Evolutionary conservation across 768 basidiomycete genomes (phyloP).

Genomic region (Boletus rubropictus): DNA sequence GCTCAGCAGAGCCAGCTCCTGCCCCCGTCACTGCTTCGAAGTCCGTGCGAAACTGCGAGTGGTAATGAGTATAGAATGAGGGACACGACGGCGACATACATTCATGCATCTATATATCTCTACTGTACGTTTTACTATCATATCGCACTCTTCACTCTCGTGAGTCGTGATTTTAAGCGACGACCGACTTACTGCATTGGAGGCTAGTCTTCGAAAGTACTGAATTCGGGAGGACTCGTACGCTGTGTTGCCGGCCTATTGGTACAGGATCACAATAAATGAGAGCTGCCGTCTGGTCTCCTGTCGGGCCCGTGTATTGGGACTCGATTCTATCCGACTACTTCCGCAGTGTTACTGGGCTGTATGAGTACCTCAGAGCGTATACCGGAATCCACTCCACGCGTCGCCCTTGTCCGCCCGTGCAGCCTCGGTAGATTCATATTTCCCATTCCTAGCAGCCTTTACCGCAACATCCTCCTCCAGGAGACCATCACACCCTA

Average conservation of each 20-base stretch:
- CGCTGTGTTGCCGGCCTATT: not conserved
- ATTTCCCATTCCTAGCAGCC: constrained; percentile 46
- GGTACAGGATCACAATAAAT: not conserved
- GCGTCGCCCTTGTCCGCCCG: constrained; percentile 56
- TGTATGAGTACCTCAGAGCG: constrained; percentile 29
- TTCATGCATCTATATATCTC: constrained; percentile 27
- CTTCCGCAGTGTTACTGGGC: no score
- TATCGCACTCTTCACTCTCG: constrained; percentile 40
- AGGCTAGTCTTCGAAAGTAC: not conserved
- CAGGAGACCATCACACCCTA: constrained; percentile 43
- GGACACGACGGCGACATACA: constrained; percentile 4
- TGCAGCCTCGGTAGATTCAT: constrained; percentile 50
- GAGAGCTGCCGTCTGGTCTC: not conserved
- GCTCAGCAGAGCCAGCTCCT: constrained; percentile 40
- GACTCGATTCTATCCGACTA: not conserved
- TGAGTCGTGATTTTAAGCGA: not conserved
- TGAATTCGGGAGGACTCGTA: not conserved
- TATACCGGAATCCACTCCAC: constrained; percentile 77
- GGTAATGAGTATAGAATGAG: constrained; percentile 6
- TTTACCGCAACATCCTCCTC: constrained; percentile 28
- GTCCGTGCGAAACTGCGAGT: constrained; percentile 29
- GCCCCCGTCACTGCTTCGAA: constrained; percentile 44
- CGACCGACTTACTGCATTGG: not conserved
- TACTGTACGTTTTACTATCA: constrained; percentile 40
- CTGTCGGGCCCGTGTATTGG: not conserved